Base-by-base conservation (phyloP, 2,329 filamentous ascomycete species). In the Fusarium subglutinans region DNA sequence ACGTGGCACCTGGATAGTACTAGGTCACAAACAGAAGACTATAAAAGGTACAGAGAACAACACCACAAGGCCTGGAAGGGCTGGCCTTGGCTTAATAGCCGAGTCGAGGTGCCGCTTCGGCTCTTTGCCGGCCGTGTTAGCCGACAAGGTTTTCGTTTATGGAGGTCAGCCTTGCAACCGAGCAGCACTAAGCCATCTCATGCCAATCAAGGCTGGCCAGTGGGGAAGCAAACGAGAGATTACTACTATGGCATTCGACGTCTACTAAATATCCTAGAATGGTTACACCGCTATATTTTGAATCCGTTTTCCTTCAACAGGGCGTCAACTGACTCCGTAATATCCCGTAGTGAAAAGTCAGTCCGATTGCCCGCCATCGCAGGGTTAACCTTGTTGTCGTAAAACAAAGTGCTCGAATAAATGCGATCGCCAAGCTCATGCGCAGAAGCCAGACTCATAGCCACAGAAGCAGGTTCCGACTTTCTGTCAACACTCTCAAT, bases 11-110 rank as follows among this genome's bases (percentile, higher is more conserved):
- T 41, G 13, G 4, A 26, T 12, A 26, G 18, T 10, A 20, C 2
- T 0, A 28, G 6, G 6, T 28, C 13, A 3, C 9, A 3, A 0
- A 4, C 10, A 15, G 13, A 28, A 0, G 24, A 10, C 10, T 8
- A 22, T 7, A 22, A 20, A 0, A 20, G 3, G 13, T 2, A 17
- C 41, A 24, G 8, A 4, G 22, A n/a, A 13, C 28, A n/a, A 18
- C 3, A 2, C 15, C 2, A n/a, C 3, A 1, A n/a, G 3, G 8
- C 4, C 22, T 13, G 11, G 7, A 50, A 7, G 18, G 10, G 8
- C 3, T 18, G 22, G 2, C 22, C 2, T 4, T 51, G 4, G 12
- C 30, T 33, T 5, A 8, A 18, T 15, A 33, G 6, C 15, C 17
- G 15, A 6, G 8, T 14, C 4, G 12, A 24, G 3, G 30, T 53